These are phyloP conservation scores for Hygrophila difformis DNA, from an alignment of 257 asterid species.

Conservation along the genomic window DNA sequence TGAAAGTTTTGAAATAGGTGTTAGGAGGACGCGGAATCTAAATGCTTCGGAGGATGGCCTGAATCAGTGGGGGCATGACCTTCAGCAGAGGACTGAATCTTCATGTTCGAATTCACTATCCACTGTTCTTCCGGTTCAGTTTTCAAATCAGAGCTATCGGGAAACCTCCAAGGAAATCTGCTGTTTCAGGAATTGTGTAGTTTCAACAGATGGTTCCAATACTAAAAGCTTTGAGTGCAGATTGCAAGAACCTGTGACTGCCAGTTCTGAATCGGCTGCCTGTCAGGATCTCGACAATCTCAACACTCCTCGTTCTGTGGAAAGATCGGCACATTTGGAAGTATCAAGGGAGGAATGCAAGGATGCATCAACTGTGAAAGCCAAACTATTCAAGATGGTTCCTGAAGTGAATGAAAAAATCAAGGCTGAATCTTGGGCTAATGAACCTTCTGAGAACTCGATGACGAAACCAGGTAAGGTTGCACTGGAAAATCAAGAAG, in stretches of 20 bases:
- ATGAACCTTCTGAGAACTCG: conserved; percentile 14
- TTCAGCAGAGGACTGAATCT: conserved; percentile 35
- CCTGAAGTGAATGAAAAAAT: background rate
- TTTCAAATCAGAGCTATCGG: conserved; percentile 18
- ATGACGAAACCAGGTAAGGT: conserved; percentile 9
- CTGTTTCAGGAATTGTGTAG: conserved; percentile 18
- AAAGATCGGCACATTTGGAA: conserved; percentile 14
- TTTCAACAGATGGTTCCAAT: conserved; percentile 23
- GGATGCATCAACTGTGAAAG: background rate
- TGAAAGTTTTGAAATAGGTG: conserved; percentile 16
- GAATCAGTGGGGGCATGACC: conserved; percentile 6
- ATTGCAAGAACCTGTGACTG: conserved; percentile 26
- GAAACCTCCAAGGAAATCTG: conserved; percentile 25
- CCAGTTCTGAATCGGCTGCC: conserved; percentile 28
- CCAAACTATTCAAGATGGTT: conserved; percentile 10
- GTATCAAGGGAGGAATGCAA: conserved; percentile 11
- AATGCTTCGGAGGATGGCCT: conserved; percentile 19
- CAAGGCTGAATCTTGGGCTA: conserved; percentile 3
- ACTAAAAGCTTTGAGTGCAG: conserved; percentile 21
- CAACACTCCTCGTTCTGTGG: conserved; percentile 9
- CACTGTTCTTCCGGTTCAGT: conserved; percentile 15
- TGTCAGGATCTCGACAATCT: conserved; percentile 11
- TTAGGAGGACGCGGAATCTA: background rate
- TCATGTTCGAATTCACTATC: conserved; percentile 40
- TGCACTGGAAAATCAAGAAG: conserved; percentile 10